These are phyloP conservation scores for Pittosporum tobira DNA, from an alignment of 129 eudicot genomes.

Conservation along the genomic window DNA sequence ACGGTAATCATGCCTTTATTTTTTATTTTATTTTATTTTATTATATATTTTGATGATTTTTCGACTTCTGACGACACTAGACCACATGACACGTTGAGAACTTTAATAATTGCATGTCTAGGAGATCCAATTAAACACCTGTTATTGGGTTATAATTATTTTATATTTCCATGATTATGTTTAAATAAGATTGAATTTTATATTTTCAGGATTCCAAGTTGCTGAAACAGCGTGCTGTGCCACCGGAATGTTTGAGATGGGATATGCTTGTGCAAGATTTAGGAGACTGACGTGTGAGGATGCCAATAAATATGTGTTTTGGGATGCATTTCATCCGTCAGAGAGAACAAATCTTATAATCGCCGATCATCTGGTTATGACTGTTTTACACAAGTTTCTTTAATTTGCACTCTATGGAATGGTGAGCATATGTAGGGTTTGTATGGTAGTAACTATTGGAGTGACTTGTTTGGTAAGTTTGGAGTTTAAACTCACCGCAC, in stretches of 20 bases:
- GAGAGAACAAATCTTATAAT: conserved; percentile 27
- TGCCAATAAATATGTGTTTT: conserved; percentile 33
- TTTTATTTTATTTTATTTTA: background rate
- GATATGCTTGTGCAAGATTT: conserved; percentile 19
- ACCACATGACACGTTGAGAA: no score
- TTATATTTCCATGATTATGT: no score
- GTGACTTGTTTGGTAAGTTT: no score
- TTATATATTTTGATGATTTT: background rate
- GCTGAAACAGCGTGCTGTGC: conserved; percentile 37
- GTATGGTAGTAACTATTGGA: no score
- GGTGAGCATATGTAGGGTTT: no score
- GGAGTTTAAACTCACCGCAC: no score
- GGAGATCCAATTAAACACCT: background rate
- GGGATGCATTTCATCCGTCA: conserved; percentile 50
- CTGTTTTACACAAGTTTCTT: conserved; percentile 18
- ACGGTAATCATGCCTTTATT: conserved; percentile 20
- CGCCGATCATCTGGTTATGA: conserved; percentile 15
- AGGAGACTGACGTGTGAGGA: conserved; percentile 26
- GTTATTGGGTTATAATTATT: no score
- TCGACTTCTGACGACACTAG: no score
- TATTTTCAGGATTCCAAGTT: conserved; percentile 33
- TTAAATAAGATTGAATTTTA: no score
- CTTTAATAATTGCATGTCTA: no score
- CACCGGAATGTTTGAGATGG: conserved; percentile 45
- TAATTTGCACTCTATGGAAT: no score